phyloP scores from a whole-genome alignment of 257 asterid genomes.

The Solanum sitiens region DNA sequence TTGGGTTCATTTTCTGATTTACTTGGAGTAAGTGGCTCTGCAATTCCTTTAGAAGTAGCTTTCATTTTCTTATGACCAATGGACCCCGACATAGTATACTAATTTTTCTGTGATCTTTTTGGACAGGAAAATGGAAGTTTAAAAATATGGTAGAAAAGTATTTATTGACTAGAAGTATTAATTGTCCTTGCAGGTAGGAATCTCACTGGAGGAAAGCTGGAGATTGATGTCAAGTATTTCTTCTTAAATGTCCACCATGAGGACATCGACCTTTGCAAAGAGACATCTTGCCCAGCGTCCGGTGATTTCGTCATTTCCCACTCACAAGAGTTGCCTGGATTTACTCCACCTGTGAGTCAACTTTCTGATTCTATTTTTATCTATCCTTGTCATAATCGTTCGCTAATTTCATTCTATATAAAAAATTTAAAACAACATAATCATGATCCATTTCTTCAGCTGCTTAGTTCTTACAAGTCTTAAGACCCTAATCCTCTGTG shows the following conservation, averaged over 20 bases:
- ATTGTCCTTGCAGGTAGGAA: slow-evolving; percentile 33
- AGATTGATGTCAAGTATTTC: slow-evolving; percentile 49
- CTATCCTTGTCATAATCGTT: background rate
- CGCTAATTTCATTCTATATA: background rate
- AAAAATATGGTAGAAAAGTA: background rate
- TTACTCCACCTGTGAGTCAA: slow-evolving; percentile 72
- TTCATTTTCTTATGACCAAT: background rate
- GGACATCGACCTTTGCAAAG: slow-evolving; percentile 51
- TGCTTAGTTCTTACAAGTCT: background rate
- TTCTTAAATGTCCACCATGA: slow-evolving; percentile 40
- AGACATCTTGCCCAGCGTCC: slow-evolving; percentile 67
- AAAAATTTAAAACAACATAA: background rate
- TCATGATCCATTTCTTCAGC: background rate
- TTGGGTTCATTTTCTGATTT: background rate
- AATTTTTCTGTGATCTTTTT: background rate
- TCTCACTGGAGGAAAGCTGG: slow-evolving; percentile 58
- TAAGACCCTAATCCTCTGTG: background rate
- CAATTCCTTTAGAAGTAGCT: background rate
- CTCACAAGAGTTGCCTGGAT: slow-evolving; percentile 65
- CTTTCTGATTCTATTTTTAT: background rate
- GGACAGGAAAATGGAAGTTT: background rate
- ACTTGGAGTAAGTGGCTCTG: background rate
- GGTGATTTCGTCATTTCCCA: slow-evolving; percentile 71
- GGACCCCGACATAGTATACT: background rate
- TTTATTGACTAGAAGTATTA: background rate